These are phyloP conservation scores for Juglanconis oblonga DNA, from an alignment of 2,329 filamentous ascomycete genomes.

Conservation along the genomic window DNA sequence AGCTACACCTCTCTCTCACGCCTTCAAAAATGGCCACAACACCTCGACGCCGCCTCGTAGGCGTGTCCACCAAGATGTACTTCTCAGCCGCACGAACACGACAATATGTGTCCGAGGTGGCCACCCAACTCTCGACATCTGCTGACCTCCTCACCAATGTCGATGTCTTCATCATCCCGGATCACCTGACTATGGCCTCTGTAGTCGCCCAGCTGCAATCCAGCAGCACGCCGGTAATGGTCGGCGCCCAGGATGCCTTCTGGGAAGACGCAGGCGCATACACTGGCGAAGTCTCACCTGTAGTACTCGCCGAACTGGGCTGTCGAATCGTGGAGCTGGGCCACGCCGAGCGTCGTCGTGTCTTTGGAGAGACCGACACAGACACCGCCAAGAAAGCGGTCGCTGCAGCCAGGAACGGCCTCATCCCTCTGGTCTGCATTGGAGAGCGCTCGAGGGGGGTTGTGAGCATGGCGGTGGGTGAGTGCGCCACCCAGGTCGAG, in stretches of 20 bases:
- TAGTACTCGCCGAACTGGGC: conserved; percentile 64
- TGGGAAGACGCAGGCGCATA: conserved; percentile 69
- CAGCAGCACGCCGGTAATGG: conserved; percentile 47
- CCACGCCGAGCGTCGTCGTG: conserved; percentile 71
- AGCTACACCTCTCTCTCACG: too few species aligned
- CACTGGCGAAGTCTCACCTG: conserved; percentile 74
- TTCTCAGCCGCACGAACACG: conserved; percentile 65
- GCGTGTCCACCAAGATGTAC: conserved; percentile 60
- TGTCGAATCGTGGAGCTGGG: conserved; percentile 74
- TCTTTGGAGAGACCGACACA: conserved; percentile 74
- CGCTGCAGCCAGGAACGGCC: conserved; percentile 64
- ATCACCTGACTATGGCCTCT: conserved; percentile 66
- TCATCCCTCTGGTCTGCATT: conserved; percentile 77
- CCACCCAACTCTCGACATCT: conserved; percentile 41
- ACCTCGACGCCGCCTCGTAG: conserved; percentile 56
- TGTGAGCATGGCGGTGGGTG: conserved; percentile 58
- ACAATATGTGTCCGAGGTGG: conserved; percentile 50
- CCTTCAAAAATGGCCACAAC: conserved; percentile 25
- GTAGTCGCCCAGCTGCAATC: conserved; percentile 46
- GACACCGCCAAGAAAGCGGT: conserved; percentile 66
- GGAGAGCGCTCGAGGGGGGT: conserved; percentile 60
- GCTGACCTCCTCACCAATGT: conserved; percentile 45
- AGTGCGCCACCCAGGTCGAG: conserved; percentile 65
- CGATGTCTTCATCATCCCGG: conserved; percentile 75
- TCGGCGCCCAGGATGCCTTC: conserved; percentile 76